phyloP scores from a whole-genome alignment of 441 rosid species.

The Biscutella laevigata region DNA sequence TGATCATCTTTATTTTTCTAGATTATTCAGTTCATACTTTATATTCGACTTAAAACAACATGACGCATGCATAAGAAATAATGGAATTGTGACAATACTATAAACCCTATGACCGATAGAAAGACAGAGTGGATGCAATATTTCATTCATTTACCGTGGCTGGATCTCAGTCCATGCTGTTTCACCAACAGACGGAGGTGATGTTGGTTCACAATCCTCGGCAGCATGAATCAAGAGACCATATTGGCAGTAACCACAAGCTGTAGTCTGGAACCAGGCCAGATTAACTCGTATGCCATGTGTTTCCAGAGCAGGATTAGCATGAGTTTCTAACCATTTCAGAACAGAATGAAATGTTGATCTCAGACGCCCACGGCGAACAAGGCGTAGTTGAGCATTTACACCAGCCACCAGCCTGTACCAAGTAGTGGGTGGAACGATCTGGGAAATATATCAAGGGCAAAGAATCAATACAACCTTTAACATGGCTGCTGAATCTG shows the following conservation, averaged over 20 bases:
- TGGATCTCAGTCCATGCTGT: slow-evolving; percentile 32
- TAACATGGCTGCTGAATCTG: slow-evolving; percentile 16
- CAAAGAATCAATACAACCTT: slow-evolving; percentile 13
- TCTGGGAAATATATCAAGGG: slow-evolving; percentile 35
- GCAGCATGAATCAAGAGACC: slow-evolving; percentile 72
- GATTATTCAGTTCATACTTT: slow-evolving; percentile 6
- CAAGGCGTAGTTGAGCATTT: slow-evolving; percentile 91
- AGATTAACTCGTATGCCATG: slow-evolving; percentile 68
- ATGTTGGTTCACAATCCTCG: slow-evolving; percentile 39
- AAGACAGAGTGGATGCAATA: not conserved
- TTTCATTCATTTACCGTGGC: slow-evolving; percentile 38
- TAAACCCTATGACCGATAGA: not conserved
- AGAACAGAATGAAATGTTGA: slow-evolving; percentile 62
- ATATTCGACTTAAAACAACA: not conserved
- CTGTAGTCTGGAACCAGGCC: slow-evolving; percentile 80
- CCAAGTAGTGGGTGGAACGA: slow-evolving; percentile 87
- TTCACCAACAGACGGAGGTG: slow-evolving; percentile 33
- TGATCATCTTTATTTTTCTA: slow-evolving; percentile 4
- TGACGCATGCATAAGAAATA: not conserved
- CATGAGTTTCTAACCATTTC: slow-evolving; percentile 90
- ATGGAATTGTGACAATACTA: not conserved
- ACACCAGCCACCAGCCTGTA: slow-evolving; percentile 94
- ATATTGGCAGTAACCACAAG: slow-evolving; percentile 79
- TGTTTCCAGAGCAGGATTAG: slow-evolving; percentile 73
- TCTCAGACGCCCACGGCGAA: slow-evolving; percentile 70